phyloP scores from a whole-genome alignment of 148 eudicot genomes.

The Chenopodium berlandieri region DNA sequence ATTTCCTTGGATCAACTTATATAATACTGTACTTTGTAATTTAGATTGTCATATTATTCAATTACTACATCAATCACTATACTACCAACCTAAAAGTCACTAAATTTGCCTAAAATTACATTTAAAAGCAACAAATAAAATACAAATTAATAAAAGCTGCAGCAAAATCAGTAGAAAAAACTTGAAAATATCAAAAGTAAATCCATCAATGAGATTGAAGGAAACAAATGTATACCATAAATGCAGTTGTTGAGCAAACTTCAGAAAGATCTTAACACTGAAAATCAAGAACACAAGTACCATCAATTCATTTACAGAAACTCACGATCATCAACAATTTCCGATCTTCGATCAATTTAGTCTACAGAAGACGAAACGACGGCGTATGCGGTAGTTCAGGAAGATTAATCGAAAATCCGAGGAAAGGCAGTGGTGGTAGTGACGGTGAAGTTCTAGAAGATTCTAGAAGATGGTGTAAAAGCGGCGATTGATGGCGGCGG shows the following conservation, averaged over 20 bases:
- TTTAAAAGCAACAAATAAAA: background rate
- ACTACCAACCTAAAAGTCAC: background rate
- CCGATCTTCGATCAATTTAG: background rate
- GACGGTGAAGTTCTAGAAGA: no score
- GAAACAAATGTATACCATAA: background rate
- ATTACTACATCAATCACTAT: background rate
- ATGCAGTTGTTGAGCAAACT: conserved; percentile 11
- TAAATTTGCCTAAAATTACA: no score
- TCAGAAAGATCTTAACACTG: background rate
- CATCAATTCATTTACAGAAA: conserved; percentile 3
- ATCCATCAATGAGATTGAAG: background rate
- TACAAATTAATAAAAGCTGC: background rate
- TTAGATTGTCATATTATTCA: no score
- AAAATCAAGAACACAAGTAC: background rate
- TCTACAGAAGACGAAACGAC: background rate
- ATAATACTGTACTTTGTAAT: background rate
- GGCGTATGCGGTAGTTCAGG: background rate
- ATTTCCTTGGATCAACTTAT: conserved; percentile 1
- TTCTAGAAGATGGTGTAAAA: no score
- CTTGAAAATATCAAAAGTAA: no score
- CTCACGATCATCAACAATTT: conserved; percentile 4
- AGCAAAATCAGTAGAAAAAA: background rate
- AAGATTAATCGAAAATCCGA: background rate
- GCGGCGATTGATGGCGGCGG: no score
- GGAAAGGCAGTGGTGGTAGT: background rate